Conservation (phyloP, 2,329 filamentous ascomycete species). For the Tolypocladium cylindrosporum region DNA sequence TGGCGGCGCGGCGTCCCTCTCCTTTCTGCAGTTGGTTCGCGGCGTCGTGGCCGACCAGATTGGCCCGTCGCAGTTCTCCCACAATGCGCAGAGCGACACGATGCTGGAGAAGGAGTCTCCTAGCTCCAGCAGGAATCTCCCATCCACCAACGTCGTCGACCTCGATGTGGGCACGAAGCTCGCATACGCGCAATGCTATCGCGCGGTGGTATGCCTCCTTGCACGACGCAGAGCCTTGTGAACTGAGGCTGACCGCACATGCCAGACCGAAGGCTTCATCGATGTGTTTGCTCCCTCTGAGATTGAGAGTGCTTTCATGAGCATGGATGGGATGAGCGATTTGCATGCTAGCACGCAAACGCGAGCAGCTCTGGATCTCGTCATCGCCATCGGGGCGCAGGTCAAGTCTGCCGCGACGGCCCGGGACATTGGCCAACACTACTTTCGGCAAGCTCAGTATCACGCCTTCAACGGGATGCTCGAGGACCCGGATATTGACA, state of each 20-base stretch:
- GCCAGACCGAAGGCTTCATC: conserved; percentile 22
- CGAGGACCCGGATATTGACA: conserved; percentile 41
- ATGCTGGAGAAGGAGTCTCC: conserved; percentile 39
- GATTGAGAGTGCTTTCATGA: conserved; percentile 13
- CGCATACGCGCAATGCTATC: conserved; percentile 7
- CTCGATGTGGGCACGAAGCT: conserved; percentile 9
- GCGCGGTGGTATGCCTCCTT: conserved; percentile 8
- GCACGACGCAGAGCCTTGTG: not conserved
- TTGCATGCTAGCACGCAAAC: conserved; percentile 1
- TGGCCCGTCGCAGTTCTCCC: conserved; percentile 43
- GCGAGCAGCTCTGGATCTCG: conserved; percentile 23
- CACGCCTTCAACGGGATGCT: conserved; percentile 39
- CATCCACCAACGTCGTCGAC: conserved; percentile 1
- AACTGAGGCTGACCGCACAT: not conserved
- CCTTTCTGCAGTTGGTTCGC: conserved; percentile 44
- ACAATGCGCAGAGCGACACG: conserved; percentile 36
- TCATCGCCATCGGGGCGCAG: conserved; percentile 44
- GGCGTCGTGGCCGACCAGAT: conserved; percentile 37
- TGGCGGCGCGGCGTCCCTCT: conserved; percentile 40
- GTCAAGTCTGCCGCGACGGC: conserved; percentile 19
- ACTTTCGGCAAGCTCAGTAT: conserved; percentile 37
- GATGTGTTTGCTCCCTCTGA: conserved; percentile 20
- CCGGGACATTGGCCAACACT: conserved; percentile 20
- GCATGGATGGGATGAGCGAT: not conserved
- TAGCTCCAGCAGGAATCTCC: conserved; percentile 1